Conservation (phyloP, 176 grass and related monocot genomes). For the Paspalum notatum region DNA sequence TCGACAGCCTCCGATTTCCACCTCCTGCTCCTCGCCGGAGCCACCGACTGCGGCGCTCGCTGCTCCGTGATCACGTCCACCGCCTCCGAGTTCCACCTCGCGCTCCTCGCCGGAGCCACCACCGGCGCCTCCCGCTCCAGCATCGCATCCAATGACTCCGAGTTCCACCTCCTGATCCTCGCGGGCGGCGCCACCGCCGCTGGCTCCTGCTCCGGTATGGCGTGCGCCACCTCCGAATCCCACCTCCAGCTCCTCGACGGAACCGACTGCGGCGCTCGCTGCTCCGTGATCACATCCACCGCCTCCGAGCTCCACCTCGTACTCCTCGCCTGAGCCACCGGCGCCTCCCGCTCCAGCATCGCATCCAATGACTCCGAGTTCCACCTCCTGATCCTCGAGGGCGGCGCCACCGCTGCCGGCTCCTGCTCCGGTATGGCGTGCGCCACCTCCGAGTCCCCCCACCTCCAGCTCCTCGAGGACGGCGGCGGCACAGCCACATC, state of each 20-base stretch:
- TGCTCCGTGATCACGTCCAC: neutral
- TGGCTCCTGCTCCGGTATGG: neutral
- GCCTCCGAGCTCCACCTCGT: constrained; percentile 48
- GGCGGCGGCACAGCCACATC: constrained; percentile 17
- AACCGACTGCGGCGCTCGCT: neutral
- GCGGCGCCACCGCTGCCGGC: neutral
- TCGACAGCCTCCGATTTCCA: constrained; percentile 42
- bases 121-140: constrained; percentile 18
- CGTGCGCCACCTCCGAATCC: neutral
- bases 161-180: constrained; percentile 51
- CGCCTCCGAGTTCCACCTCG: neutral
- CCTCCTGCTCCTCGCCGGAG: constrained; percentile 41
- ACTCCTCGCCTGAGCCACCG: constrained; percentile 31
- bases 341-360: constrained; percentile 28
- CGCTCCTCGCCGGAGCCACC: neutral
- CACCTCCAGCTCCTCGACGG: constrained; percentile 34
- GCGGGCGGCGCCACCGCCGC: neutral
- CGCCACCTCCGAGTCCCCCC: neutral
- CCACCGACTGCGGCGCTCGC: neutral
- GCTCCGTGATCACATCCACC: constrained; percentile 15
- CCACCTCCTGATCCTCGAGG: constrained; percentile 57
- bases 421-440: neutral
- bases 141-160: constrained; percentile 9
- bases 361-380: constrained; percentile 5
- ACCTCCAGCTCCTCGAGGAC: constrained; percentile 36